A percentile compares a stretch with the other conserved stretches of the same genome.
phyloP scores from a whole-genome alignment of 108 stramenopile genomes.

The Skeletonema tropicum region DNA sequence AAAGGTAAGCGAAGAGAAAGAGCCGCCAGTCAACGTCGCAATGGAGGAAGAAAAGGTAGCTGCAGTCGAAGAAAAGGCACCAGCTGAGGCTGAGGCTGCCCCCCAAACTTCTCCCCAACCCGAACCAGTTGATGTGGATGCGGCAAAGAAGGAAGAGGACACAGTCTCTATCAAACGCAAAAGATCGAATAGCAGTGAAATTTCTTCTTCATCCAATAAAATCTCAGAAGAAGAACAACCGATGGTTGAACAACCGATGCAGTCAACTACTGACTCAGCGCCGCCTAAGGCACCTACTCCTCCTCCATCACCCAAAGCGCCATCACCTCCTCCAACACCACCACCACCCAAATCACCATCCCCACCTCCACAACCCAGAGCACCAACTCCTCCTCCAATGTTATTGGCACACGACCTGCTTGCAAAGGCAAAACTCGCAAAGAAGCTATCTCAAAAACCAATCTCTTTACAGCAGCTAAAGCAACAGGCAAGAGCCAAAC shows the following conservation, averaged over 20 bases:
- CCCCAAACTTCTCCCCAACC: not conserved
- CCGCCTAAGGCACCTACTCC: not conserved
- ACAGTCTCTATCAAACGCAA: not conserved
- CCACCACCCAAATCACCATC: not conserved
- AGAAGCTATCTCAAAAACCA: slow-evolving; percentile 8
- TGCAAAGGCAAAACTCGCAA: slow-evolving; percentile 9
- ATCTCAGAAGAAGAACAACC: not conserved
- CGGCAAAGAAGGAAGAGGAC: not conserved
- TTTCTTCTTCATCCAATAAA: not conserved
- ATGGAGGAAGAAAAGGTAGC: not conserved
- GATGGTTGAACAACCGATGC: not conserved
- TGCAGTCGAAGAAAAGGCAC: too few relatives aligned
- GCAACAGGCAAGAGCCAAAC: slow-evolving; percentile 13
- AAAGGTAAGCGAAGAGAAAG: not conserved
- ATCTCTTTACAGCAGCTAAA: slow-evolving; percentile 15
- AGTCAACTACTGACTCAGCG: not conserved
- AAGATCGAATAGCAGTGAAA: not conserved
- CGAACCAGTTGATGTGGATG: not conserved
- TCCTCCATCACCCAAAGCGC: not conserved
- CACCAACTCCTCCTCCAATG: slow-evolving; percentile 8
- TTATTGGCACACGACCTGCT: slow-evolving; percentile 2
- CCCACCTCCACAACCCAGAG: not conserved
- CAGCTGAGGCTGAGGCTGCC: not conserved
- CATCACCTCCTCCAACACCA: not conserved
- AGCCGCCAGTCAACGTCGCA: too few relatives aligned